A percentile compares a stretch with the other conserved stretches of the same genome.
Evolutionary conservation across 805 yeast species (phyloP).

Genomic region (Candida palmyrensis): DNA sequence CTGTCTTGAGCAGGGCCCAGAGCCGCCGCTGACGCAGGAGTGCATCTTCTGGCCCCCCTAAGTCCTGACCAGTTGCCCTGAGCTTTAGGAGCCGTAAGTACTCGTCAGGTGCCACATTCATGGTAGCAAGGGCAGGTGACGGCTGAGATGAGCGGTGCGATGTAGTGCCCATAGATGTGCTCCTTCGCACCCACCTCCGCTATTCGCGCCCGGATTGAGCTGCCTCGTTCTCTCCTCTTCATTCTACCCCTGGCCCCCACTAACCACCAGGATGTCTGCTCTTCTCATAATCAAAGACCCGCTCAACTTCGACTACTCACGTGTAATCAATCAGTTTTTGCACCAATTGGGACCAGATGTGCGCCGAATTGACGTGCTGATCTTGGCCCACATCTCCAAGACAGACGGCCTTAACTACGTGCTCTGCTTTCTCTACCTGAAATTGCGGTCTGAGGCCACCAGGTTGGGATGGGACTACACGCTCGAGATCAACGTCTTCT

Average conservation of each 20-base stretch:
- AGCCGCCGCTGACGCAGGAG: too few species aligned
- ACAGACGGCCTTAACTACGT: slow-evolving; percentile 20
- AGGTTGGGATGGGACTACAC: slow-evolving; percentile 16
- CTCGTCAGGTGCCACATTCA: slow-evolving; percentile 16
- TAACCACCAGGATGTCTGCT: slow-evolving; percentile 8
- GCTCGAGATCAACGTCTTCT: slow-evolving; percentile 25
- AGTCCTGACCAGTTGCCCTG: slow-evolving; percentile 2
- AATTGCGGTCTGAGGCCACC: slow-evolving; percentile 16
- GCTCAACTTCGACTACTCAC: slow-evolving; percentile 8
- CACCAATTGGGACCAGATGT: neutral
- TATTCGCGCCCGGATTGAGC: too few species aligned
- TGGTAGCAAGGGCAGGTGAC: too few species aligned
- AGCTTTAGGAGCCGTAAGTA: slow-evolving; percentile 2
- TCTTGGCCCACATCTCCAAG: slow-evolving; percentile 14
- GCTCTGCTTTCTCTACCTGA: slow-evolving; percentile 25
- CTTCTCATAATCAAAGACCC: slow-evolving; percentile 11
- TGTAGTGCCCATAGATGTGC: too few species aligned
- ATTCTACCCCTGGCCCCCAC: too few species aligned
- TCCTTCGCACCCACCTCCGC: too few species aligned
- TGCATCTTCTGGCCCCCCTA: too few species aligned
- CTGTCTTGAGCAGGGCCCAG: too few species aligned
- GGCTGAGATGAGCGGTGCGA: too few species aligned
- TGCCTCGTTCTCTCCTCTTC: too few species aligned
- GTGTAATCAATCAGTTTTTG: slow-evolving; percentile 3
- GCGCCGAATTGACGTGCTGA: slow-evolving; percentile 18